Base-by-base conservation (phyloP, 345 rosid species). In the Salix suchowensis region DNA sequence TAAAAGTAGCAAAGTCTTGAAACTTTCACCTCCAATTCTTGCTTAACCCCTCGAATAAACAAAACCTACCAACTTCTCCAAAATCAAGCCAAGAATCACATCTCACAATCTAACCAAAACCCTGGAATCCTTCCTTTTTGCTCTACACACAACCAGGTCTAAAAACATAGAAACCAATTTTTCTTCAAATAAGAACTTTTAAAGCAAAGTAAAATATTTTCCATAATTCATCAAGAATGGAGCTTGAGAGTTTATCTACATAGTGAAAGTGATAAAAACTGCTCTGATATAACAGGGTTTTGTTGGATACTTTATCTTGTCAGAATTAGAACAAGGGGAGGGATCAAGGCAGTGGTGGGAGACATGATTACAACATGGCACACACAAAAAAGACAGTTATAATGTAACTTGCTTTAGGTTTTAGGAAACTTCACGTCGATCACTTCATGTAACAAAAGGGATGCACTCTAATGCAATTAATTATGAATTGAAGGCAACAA, bases 301-400 rank as follows among this genome's bases (percentile, higher is more conserved):
- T 52, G 58, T 67, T 7, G 0, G 28, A 67, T 37, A 40, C 48
- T 39, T 14, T 32, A 36, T 67, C 7, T 19, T 37, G 48, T 67
- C 48, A 40, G 21, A 48, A 67, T 21, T 5, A 67, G 70, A 67
- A 12, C 6, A 67, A 19, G 12, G 24, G 70, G 5, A 6, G 30
- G 34, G 34, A 32, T 32, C 34, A 21, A 21, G 44, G 44, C 21
- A n/a, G 1, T 19, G 24, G 70, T 36, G 21, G 37, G 8, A 32
- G 32, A 37, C 71, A 48, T 46, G 76, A 78, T 30, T 2, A 4
- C 36, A 34, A 4, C 5, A 34, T 0, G 36, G 0, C 36, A 34
- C 36, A 70, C 21, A 48, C 12, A 52, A 52, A 44, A 65, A 74
- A 64, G 76, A 82, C 73, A 58, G 62, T 60, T 42, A 9, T 6